Evolutionary conservation across 352 stramenopile species (phyloP).

Genomic region (Peronospora destructor): DNA sequence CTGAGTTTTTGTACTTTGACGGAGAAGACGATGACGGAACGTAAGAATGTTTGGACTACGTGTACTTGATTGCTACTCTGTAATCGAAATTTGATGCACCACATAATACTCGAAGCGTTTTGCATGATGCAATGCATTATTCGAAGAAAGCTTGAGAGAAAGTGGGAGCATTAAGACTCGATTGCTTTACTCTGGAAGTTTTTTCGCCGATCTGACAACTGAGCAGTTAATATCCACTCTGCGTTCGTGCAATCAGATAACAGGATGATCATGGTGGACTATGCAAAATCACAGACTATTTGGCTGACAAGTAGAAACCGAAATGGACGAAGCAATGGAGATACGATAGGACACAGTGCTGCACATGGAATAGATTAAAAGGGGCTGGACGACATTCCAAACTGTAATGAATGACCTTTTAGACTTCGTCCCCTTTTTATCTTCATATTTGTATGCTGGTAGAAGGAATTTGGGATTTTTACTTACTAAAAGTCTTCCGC

Average conservation of each 20-base stretch:
- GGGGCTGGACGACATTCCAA: not conserved
- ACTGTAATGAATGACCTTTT: not conserved
- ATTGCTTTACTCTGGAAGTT: constrained; percentile 1
- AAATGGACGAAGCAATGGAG: constrained; percentile 5
- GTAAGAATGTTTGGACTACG: constrained; percentile 32
- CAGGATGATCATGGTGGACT: constrained; percentile 8
- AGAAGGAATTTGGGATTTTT: not conserved
- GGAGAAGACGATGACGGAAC: constrained; percentile 75
- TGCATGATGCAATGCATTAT: constrained; percentile 7
- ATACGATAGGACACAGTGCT: constrained; percentile 7
- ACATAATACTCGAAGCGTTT: constrained; percentile 3
- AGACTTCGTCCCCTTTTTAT: not conserved
- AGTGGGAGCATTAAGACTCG: constrained; percentile 12
- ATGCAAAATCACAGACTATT: constrained; percentile 9
- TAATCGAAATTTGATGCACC: constrained; percentile 4
- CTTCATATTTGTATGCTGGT: constrained; percentile 48
- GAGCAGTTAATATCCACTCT: constrained; percentile 73
- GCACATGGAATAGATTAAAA: constrained; percentile 25
- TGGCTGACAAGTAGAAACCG: constrained; percentile 8
- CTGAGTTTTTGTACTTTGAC: constrained; percentile 72
- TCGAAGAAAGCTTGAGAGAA: not conserved
- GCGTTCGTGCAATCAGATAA: constrained; percentile 55
- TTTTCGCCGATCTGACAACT: constrained; percentile 51
- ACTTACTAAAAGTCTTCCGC: not conserved
- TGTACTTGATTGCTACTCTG: constrained; percentile 3